A percentile compares a stretch with the other conserved stretches of the same genome.
These are phyloP conservation scores for Venturia nashicola DNA, from an alignment of 2,329 filamentous ascomycete species.

Conservation along the genomic window DNA sequence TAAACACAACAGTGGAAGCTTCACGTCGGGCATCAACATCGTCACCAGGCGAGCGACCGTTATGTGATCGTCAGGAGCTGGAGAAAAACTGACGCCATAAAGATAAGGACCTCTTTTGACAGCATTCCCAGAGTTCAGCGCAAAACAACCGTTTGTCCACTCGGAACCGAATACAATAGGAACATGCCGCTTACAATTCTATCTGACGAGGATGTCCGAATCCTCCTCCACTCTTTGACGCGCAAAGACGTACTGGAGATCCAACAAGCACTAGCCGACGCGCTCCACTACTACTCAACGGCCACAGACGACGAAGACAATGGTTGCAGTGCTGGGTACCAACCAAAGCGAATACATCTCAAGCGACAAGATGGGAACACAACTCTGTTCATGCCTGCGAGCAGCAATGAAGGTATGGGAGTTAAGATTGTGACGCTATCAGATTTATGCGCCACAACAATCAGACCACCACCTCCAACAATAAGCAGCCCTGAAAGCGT, in stretches of 20 bases:
- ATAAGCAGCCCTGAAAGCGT: slow-evolving; percentile 16
- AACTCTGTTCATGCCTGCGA: slow-evolving; percentile 57
- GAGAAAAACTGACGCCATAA: not conserved
- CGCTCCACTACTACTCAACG: slow-evolving; percentile 53
- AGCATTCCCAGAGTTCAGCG: not conserved
- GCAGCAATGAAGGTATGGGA: slow-evolving; percentile 45
- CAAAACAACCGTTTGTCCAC: not conserved
- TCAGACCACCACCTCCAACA: slow-evolving; percentile 15
- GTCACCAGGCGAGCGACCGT: not conserved
- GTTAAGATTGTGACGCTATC: slow-evolving; percentile 52
- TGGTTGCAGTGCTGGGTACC: slow-evolving; percentile 46
- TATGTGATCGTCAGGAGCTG: not conserved
- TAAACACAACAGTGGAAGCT: not conserved
- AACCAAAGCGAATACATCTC: slow-evolving; percentile 49
- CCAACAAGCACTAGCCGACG: slow-evolving; percentile 45
- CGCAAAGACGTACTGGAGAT: slow-evolving; percentile 45
- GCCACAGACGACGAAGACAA: slow-evolving; percentile 41
- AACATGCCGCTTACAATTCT: slow-evolving; percentile 42
- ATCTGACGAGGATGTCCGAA: slow-evolving; percentile 42
- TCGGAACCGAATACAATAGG: not conserved
- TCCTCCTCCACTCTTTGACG: slow-evolving; percentile 41
- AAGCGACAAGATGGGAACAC: slow-evolving; percentile 48
- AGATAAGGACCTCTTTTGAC: not conserved
- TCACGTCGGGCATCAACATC: not conserved
- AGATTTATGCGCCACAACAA: slow-evolving; percentile 14